Conservation (phyloP, 2,329 filamentous ascomycete genomes). For the Talaromyces sp. region DNA sequence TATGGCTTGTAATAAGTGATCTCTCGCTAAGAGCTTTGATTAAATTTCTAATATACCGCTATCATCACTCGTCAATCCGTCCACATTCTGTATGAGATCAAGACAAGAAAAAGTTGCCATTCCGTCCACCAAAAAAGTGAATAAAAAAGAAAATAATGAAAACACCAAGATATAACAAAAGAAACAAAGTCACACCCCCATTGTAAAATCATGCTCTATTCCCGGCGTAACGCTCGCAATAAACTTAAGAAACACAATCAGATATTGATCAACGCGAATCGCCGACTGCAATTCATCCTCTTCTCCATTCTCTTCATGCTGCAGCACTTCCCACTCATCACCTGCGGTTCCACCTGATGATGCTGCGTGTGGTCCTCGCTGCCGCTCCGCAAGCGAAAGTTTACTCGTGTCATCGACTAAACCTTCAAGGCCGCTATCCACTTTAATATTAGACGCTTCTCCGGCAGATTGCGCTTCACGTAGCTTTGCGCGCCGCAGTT, state of each 20-base stretch:
- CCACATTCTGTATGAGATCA: background rate
- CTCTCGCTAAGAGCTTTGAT: background rate
- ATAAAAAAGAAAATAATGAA: background rate
- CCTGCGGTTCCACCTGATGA: slow-evolving; percentile 40
- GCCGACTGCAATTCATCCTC: slow-evolving; percentile 43
- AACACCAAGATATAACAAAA: background rate
- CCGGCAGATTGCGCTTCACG: slow-evolving; percentile 53
- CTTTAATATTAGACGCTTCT: slow-evolving; percentile 38
- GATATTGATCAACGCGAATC: slow-evolving; percentile 48
- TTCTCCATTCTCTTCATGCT: slow-evolving; percentile 40
- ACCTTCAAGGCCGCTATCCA: slow-evolving; percentile 68
- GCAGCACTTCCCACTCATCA: slow-evolving; percentile 62
- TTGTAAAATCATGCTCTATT: slow-evolving; percentile 97
- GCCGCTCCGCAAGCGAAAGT: slow-evolving; percentile 52
- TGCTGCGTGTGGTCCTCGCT: slow-evolving; percentile 1
- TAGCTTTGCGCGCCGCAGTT: slow-evolving; percentile 79
- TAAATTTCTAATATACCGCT: background rate
- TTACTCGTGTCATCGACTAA: slow-evolving; percentile 76
- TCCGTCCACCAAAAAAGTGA: background rate
- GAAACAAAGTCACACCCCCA: slow-evolving; percentile 65
- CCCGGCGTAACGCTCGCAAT: slow-evolving; percentile 89
- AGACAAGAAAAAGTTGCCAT: background rate
- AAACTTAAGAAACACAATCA: slow-evolving; percentile 57
- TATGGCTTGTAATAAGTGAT: background rate
- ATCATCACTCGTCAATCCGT: background rate